Conservation (phyloP, 306 rosid genomes). For the Biancaea sappan region DNA sequence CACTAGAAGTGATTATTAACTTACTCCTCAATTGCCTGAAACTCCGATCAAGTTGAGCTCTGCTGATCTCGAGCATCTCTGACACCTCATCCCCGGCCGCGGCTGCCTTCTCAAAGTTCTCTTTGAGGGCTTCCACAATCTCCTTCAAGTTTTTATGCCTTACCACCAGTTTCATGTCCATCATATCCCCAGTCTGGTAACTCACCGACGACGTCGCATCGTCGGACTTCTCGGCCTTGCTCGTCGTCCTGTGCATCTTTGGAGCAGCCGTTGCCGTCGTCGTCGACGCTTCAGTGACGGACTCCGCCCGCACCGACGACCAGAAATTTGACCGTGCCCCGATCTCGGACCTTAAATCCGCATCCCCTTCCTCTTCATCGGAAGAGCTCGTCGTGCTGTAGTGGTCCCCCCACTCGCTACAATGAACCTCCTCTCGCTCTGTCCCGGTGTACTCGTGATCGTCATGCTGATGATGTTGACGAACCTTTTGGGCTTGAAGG, state of each 20-base stretch:
- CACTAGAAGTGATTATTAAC: not conserved
- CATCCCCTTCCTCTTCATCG: slow-evolving; percentile 56
- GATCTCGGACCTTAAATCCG: slow-evolving; percentile 69
- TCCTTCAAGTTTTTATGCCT: slow-evolving; percentile 90
- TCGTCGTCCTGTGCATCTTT: slow-evolving; percentile 26
- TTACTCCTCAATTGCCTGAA: slow-evolving; percentile 85
- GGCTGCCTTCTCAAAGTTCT: slow-evolving; percentile 84
- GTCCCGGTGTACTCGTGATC: slow-evolving; percentile 58
- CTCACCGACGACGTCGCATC: slow-evolving; percentile 46
- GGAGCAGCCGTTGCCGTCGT: slow-evolving; percentile 11
- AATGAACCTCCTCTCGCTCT: slow-evolving; percentile 91
- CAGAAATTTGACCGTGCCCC: slow-evolving; percentile 74
- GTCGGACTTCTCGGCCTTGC: slow-evolving; percentile 43
- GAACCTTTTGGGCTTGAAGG: not conserved
- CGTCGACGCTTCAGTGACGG: slow-evolving; percentile 32
- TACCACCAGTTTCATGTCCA: slow-evolving; percentile 87
- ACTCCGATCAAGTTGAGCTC: slow-evolving; percentile 88
- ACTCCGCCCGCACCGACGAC: slow-evolving; percentile 49
- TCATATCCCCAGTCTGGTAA: slow-evolving; percentile 47
- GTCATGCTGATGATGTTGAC: slow-evolving; percentile 7
- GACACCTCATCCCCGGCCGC: slow-evolving; percentile 81
- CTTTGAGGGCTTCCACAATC: slow-evolving; percentile 79
- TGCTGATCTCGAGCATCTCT: slow-evolving; percentile 77
- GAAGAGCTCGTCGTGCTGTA: slow-evolving; percentile 80
- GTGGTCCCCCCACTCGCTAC: slow-evolving; percentile 96